Evolutionary conservation across 2,329 filamentous ascomycete genomes (phyloP).

Genomic region (Epichloe baconii): DNA sequence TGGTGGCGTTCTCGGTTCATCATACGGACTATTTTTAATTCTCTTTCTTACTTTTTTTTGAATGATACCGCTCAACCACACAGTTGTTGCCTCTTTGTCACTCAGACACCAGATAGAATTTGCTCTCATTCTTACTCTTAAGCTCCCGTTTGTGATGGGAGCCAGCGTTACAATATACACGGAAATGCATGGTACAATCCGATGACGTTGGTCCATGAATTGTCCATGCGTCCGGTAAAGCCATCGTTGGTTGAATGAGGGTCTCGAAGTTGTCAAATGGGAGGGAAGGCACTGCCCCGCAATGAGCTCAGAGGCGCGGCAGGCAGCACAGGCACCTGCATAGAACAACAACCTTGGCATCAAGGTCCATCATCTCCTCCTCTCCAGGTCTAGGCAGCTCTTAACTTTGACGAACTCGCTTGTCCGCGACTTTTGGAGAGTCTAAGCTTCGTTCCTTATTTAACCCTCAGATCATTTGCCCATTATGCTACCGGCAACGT

Average conservation of each 20-base stretch:
- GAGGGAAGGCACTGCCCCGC: slow-evolving; percentile 1
- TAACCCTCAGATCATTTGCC: not conserved
- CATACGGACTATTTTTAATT: not conserved
- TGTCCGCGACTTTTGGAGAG: not conserved
- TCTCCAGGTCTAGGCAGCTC: not conserved
- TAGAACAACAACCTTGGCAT: not conserved
- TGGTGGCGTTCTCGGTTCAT: slow-evolving; percentile 4
- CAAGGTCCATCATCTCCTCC: not conserved
- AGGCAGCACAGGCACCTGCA: not conserved
- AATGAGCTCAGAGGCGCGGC: not conserved
- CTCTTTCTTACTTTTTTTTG: not conserved
- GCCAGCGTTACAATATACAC: not conserved
- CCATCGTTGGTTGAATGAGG: not conserved
- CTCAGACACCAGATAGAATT: slow-evolving; percentile 1
- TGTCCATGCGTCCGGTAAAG: not conserved
- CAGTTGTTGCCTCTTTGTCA: not conserved
- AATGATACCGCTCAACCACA: slow-evolving; percentile 1
- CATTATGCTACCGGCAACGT: slow-evolving; percentile 23
- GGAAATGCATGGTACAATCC: not conserved
- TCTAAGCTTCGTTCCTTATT: not conserved
- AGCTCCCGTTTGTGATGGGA: not conserved
- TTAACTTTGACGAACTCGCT: not conserved
- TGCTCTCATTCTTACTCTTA: not conserved
- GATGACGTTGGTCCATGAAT: too few species aligned
- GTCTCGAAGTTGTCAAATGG: not conserved